These are phyloP conservation scores for Gossypium mustelinum DNA, from an alignment of 345 rosid species.

Conservation along the genomic window DNA sequence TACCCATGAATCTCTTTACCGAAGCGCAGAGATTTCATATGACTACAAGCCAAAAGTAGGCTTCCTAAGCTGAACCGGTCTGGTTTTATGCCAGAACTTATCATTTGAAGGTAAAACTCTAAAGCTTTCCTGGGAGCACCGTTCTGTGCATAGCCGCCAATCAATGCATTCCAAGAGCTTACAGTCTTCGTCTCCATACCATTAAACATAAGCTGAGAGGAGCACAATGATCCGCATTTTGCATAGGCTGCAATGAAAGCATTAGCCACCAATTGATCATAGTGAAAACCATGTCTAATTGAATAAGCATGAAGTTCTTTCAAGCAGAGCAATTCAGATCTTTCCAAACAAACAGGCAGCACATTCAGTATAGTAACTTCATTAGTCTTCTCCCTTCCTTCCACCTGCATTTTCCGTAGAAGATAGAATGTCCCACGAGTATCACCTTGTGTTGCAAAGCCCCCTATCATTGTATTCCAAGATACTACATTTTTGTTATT, in stretches of 20 bases:
- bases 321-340: slow-evolving; percentile 33
- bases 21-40: slow-evolving; percentile 31
- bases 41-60: slow-evolving; percentile 53
- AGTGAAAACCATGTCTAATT: slow-evolving; percentile 40
- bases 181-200: slow-evolving; percentile 40
- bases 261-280: slow-evolving; percentile 46
- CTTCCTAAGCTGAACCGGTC: slow-evolving; percentile 51
- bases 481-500: slow-evolving; percentile 48
- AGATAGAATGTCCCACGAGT: slow-evolving; percentile 30
- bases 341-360: slow-evolving; percentile 37
- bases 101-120: slow-evolving; percentile 41
- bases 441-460: slow-evolving; percentile 41
- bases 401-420: slow-evolving; percentile 43
- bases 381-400: slow-evolving; percentile 28
- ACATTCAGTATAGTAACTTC: slow-evolving; percentile 52
- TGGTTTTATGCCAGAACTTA: slow-evolving; percentile 34
- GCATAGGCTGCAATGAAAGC: slow-evolving; percentile 57
- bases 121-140: slow-evolving; percentile 48
- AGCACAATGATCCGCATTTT: slow-evolving; percentile 34
- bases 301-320: slow-evolving; percentile 66
- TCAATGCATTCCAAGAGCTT: slow-evolving; percentile 71
- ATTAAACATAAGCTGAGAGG: slow-evolving; percentile 30
- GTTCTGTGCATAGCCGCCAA: slow-evolving; percentile 48
- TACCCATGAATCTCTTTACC: slow-evolving; percentile 56
- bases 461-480: slow-evolving; percentile 58